Conservation (phyloP, 2,329 filamentous ascomycete species). For the Catunica adiposa region DNA sequence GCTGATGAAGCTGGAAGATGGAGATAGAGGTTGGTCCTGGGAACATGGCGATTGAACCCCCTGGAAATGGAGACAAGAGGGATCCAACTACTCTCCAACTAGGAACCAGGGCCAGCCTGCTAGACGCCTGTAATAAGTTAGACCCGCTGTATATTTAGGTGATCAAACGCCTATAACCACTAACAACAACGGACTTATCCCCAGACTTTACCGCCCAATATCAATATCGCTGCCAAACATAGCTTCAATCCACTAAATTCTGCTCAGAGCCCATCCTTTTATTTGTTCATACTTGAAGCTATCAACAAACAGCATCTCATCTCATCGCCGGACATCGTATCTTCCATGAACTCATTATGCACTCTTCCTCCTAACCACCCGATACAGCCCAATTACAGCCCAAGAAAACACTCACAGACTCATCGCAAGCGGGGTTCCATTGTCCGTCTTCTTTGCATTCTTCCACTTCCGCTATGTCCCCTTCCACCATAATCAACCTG, state of each 20-base stretch:
- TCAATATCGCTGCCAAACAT: too few species aligned
- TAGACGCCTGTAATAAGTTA: neutral
- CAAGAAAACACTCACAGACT: neutral
- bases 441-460: too few species aligned
- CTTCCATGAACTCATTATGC: neutral
- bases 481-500: too few species aligned
- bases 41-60: neutral
- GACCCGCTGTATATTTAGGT: neutral
- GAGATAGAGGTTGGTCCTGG: neutral
- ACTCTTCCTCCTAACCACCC: neutral
- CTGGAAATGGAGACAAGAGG: neutral
- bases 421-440: neutral
- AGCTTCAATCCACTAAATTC: too few species aligned
- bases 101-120: neutral
- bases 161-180: too few species aligned
- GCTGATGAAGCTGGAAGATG: too few species aligned
- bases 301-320: neutral
- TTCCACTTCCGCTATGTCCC: too few species aligned
- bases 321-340: too few species aligned
- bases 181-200: too few species aligned
- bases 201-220: too few species aligned
- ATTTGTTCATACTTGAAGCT: neutral
- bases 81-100: neutral
- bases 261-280: neutral
- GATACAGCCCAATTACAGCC: neutral